Conservation (phyloP, 352 stramenopile genomes). For the Phytophthora agathidicida region DNA sequence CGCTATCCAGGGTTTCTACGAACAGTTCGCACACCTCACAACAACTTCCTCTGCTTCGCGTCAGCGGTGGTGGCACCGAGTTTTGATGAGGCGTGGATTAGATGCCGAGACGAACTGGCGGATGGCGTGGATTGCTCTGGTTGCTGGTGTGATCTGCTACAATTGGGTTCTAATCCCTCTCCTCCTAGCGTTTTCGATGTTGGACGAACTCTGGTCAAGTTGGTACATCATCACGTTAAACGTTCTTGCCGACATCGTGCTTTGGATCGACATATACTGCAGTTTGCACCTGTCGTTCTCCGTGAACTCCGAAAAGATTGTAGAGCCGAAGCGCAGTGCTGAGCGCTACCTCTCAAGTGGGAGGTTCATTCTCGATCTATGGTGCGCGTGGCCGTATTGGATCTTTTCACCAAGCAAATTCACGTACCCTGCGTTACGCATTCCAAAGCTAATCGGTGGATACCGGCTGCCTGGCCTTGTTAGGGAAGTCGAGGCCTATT, state of each 20-base stretch:
- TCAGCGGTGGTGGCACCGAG: slow-evolving; percentile 39
- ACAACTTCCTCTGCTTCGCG: slow-evolving; percentile 4
- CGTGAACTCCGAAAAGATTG: slow-evolving; percentile 53
- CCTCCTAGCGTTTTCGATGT: slow-evolving; percentile 48
- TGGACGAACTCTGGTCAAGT: slow-evolving; percentile 33
- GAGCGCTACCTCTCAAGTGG: slow-evolving; percentile 44
- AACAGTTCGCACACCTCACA: slow-evolving; percentile 43
- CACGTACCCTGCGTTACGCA: slow-evolving; percentile 14
- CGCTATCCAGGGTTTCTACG: slow-evolving; percentile 63
- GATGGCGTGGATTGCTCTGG: slow-evolving; percentile 53
- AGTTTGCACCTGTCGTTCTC: slow-evolving; percentile 60
- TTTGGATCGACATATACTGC: slow-evolving; percentile 56
- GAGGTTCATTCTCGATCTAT: slow-evolving; percentile 38
- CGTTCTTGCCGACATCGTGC: slow-evolving; percentile 33
- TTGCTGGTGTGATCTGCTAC: slow-evolving; percentile 51
- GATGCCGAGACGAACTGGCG: slow-evolving; percentile 44
- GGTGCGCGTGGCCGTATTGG: slow-evolving; percentile 45
- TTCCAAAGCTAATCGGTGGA: slow-evolving; percentile 40
- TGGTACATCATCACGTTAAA: slow-evolving; percentile 43
- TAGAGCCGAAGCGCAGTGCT: slow-evolving; percentile 40
- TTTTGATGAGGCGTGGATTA: slow-evolving; percentile 43
- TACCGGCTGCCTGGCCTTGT: slow-evolving; percentile 50
- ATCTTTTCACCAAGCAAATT: slow-evolving; percentile 33
- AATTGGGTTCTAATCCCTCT: slow-evolving; percentile 61
- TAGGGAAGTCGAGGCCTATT: slow-evolving; percentile 42